Evolutionary conservation across 805 yeast genomes (phyloP), one percentile per base, ranked within the genome.

Genomic region (Lipomyces spencermartinsiae): DNA sequence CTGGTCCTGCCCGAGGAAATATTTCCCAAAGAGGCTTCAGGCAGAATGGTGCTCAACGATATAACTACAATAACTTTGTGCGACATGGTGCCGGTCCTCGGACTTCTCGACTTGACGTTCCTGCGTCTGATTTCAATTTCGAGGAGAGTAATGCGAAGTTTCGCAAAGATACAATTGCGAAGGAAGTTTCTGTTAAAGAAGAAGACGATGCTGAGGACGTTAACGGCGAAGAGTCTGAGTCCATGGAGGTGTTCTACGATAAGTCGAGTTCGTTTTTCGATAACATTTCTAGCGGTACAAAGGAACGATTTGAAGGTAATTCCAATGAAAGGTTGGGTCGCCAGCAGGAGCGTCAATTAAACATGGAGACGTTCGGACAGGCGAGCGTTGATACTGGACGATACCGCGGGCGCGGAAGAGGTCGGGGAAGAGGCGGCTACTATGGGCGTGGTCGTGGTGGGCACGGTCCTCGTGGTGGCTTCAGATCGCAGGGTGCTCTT

Each of bases 261-360:
- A 92, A 89, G 78, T 85, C 85, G 75, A 86, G 92, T 14, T 93
- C 98, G 1, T 94, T 95, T 78, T 94, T 94, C 76, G 98, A 95
- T 79, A 86, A 85, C 69, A 86, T 94, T 66, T 90, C 97, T 10
- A 86, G 92, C 10, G 88, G 92, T 3, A 79, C 74, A 29, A 76
- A 74, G 55, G 79, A 76, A 51, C 64, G 73, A 46, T 55, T 62
- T 10, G 78, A 74, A 34, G 70, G 71, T 37, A 83, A 88, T 51
- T 85, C 84, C 63, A 83, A 83, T 60, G 75, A 79, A 33, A 60
- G 69, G 25, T 81, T 87, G 86, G 84, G 87, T 75, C 89, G 96
- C 88, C 81, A 84, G 59, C 90, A 89, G 73, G 97, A 92, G 75
- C 88, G 89, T 69, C 80, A 80, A 59, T 83, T 91, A 75, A 92